Percentiles rank a stretch among this genome's conserved stretches.
These are phyloP conservation scores for Globisporangium alternatum DNA, from an alignment of 352 stramenopile species.

Conservation along the genomic window DNA sequence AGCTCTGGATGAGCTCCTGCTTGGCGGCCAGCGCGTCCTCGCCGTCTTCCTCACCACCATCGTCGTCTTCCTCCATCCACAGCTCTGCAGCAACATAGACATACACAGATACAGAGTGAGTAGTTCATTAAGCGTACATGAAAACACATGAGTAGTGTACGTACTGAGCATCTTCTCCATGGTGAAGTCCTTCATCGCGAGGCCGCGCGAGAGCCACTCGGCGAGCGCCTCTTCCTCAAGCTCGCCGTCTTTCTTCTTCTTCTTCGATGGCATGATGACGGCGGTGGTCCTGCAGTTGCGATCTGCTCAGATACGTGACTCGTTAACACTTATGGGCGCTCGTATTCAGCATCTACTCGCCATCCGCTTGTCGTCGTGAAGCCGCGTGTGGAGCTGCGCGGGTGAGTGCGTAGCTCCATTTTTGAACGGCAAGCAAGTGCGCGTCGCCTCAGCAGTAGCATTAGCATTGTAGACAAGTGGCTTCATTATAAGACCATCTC, in stretches of 20 bases:
- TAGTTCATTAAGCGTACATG: neutral
- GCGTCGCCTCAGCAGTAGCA: too few relatives aligned
- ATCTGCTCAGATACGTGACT: neutral
- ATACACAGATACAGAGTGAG: conserved; percentile 5
- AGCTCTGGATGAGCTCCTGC: conserved; percentile 57
- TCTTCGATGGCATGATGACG: conserved; percentile 18
- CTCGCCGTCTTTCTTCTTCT: conserved; percentile 31
- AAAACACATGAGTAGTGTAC: conserved; percentile 4
- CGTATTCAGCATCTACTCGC: neutral
- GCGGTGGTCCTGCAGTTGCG: neutral
- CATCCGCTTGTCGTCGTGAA: too few relatives aligned
- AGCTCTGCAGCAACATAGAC: conserved; percentile 32
- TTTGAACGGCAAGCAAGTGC: too few relatives aligned
- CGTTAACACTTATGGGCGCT: too few relatives aligned
- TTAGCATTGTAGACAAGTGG: too few relatives aligned
- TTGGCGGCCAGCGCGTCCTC: conserved; percentile 45
- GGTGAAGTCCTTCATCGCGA: conserved; percentile 59
- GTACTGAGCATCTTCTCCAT: conserved; percentile 77
- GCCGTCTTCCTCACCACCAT: conserved; percentile 32
- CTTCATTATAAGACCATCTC: too few relatives aligned
- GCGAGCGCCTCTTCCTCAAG: conserved; percentile 68
- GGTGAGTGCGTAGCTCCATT: too few relatives aligned
- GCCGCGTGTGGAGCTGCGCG: too few relatives aligned
- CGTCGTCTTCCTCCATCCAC: conserved; percentile 63
- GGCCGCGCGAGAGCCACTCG: conserved; percentile 69